Evolutionary conservation across 2,329 filamentous ascomycete species (phyloP), one percentile per base, ranked within the genome.

Genomic region (Ophiosphaerella narmari): DNA sequence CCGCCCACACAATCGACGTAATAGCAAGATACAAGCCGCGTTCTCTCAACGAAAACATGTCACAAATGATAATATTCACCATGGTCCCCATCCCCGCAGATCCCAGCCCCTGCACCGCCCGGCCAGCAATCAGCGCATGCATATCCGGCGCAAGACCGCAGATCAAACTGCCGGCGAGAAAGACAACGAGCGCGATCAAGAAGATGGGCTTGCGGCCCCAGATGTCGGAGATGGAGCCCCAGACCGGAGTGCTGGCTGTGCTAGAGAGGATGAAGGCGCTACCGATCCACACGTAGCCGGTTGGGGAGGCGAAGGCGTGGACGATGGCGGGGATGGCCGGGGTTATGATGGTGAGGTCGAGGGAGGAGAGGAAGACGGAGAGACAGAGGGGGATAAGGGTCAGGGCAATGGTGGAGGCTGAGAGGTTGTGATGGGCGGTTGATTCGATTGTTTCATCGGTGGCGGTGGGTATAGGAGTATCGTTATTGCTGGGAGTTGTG

Each of bases 271-370:
- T 76, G 69, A 88, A 92, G 0, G 88, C 84, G 24, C 82, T 85
- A 0, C 88, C 89, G 52, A 93, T 88, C 90, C 89, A 92, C 13
- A 86, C 85, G 72, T 91, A 92, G 23, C 88, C 88, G 12, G 82
- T 76, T 3, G 83, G 83, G 5, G 87, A 88, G 38, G 84, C 65
- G 53, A 92, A 82, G 52, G 88, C 78, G 31, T 73, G 72, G 5
- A 83, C 79, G 55, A 90, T 89, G 12, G 84, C 84, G 0, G 87
- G 86, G 5, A 88, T 78, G 5, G 86, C 84, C 0, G 86, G 88
- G 9, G 86, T 81, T 59, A 86, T 76, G 58, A 86, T 85, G 13
- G 85, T 87, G 43, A 82, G 59, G 39, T 78, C 75, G 4, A 78
- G 62, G 8, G 75, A 75, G 8, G 72, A 71, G 40, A 76, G 66